These are phyloP conservation scores for Turnera subulata DNA, from an alignment of 345 rosid species.

Conservation along the genomic window DNA sequence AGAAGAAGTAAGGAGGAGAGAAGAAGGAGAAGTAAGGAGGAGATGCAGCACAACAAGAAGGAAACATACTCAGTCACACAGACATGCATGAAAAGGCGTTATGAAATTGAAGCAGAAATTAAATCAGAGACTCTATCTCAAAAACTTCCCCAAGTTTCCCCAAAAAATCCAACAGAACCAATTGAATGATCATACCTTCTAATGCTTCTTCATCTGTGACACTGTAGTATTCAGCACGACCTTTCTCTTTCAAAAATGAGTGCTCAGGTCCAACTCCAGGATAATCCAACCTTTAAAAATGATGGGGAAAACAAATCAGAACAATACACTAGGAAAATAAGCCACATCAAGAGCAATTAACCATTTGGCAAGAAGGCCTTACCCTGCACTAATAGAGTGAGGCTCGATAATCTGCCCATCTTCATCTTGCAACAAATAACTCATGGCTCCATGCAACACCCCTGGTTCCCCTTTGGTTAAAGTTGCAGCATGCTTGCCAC, in stretches of 20 bases:
- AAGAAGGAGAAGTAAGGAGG: too few relatives aligned
- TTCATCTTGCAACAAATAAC: slow-evolving; percentile 87
- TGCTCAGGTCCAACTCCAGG: slow-evolving; percentile 99
- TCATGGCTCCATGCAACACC: slow-evolving; percentile 95
- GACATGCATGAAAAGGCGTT: too few relatives aligned
- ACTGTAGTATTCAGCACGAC: slow-evolving; percentile 76
- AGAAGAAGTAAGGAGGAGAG: too few relatives aligned
- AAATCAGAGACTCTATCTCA: neutral
- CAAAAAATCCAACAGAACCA: neutral
- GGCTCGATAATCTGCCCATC: slow-evolving; percentile 94
- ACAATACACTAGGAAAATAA: slow-evolving; percentile 5
- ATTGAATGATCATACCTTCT: slow-evolving; percentile 47
- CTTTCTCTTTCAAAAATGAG: slow-evolving; percentile 79
- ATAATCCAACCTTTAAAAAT: slow-evolving; percentile 63
- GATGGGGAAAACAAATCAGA: too few relatives aligned
- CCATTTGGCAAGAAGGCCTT: neutral
- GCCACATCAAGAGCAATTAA: neutral
- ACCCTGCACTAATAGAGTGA: slow-evolving; percentile 98
- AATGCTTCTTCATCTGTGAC: slow-evolving; percentile 86
- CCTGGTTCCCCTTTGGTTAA: slow-evolving; percentile 84
- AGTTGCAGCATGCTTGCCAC: slow-evolving; percentile 95
- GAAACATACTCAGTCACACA: too few relatives aligned
- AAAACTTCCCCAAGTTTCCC: too few relatives aligned
- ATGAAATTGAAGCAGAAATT: too few relatives aligned
- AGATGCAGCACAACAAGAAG: too few relatives aligned